phyloP scores from a whole-genome alignment of 768 basidiomycete genomes.

The Russula vinacea region DNA sequence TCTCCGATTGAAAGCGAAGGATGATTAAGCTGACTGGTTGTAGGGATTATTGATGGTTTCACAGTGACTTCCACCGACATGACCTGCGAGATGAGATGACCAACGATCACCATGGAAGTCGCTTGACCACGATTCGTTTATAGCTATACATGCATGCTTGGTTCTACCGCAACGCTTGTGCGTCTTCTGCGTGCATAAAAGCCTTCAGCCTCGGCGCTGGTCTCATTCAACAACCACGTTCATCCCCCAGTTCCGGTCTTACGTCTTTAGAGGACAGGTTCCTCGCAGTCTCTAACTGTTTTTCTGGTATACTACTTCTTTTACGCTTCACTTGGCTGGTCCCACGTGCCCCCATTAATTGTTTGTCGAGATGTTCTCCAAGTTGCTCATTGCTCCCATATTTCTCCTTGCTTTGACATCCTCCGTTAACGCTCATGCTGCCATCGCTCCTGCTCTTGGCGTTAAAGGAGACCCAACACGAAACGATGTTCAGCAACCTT shows the following conservation, averaged over 20 bases:
- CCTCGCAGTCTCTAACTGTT: conserved; percentile 3
- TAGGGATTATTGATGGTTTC: too few species aligned
- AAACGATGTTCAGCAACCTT: conserved; percentile 35
- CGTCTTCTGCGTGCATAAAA: conserved; percentile 11
- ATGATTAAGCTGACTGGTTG: too few species aligned
- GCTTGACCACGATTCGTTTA: neutral
- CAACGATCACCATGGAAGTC: too few species aligned
- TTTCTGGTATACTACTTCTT: neutral
- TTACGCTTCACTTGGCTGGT: neutral
- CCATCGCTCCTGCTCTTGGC: conserved; percentile 44
- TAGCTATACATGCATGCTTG: neutral
- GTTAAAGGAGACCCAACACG: conserved; percentile 32
- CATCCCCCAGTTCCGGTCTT: neutral
- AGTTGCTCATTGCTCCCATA: conserved; percentile 34
- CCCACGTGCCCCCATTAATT: neutral
- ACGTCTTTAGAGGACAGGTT: neutral
- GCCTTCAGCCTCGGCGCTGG: neutral
- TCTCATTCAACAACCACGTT: neutral
- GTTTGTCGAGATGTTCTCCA: conserved; percentile 32
- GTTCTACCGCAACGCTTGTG: neutral
- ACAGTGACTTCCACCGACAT: too few species aligned
- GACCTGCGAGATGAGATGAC: too few species aligned
- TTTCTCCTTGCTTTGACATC: conserved; percentile 37
- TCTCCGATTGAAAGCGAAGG: too few species aligned
- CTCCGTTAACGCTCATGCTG: conserved; percentile 44